Evolutionary conservation across 139 green algal genomes (phyloP), one percentile per base, ranked within the genome.

Genomic region (Chloropicon primus): DNA sequence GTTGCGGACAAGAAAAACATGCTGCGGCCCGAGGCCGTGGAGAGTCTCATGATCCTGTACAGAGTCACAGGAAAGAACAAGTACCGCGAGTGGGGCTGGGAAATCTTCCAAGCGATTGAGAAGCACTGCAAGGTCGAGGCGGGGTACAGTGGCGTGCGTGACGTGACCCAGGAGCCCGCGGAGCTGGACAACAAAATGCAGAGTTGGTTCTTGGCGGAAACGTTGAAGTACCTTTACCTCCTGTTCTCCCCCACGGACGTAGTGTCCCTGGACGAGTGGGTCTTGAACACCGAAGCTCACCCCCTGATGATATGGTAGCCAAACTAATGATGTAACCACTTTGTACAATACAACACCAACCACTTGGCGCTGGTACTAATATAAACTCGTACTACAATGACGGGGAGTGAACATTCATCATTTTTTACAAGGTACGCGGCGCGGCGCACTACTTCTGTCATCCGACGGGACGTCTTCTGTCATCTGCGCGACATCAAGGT

Each of bases 211-310:
- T 53, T 93, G 24, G 90, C 90, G 1, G 90, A 95, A 78, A 92
- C 90, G 0, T 81, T 95, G n/a, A 95, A 95, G 79, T 92, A 95
- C 76, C 73, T 94, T 2, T 95, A 86, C 28, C 82, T 95, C 25
- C 83, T 94, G 3, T 95, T 93, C 54, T 80, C 76, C 1, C 90
- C 92, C 26, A 21, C 91, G 21, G 75, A 83, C 26, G 53, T 84
- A 1, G 72, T 95, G 1, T 22, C 80, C 10, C 77, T 93, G 17
- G 86, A 94, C 73, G 54, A 93, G 26, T 94, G 84, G 85, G 90
- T 95, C 26, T 87, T 95, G 22, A 95, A 94, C 80, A 95, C 90
- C 0, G 90, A 95, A 71, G 90, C 90, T 1, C 90, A 95, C 80
- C 90, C 90, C 17, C 27, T 95, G 26, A 75, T 5, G 71, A 74